Evolutionary conservation across 192 early-diverging fungal genomes (phyloP).

Genomic region (Umbelopsis vinacea): DNA sequence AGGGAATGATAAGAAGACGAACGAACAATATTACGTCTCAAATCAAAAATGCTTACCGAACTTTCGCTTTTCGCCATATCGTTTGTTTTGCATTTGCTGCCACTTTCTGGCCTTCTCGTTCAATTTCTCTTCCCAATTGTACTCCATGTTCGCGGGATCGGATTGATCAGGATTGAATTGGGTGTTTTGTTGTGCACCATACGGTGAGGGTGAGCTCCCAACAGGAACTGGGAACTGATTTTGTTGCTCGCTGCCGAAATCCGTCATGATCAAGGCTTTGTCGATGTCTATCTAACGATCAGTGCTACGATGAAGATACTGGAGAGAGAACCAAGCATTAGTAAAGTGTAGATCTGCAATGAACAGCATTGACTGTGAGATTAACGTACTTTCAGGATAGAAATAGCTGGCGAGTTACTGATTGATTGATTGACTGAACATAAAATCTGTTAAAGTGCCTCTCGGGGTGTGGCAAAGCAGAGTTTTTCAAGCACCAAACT

Average conservation of each 20-base stretch:
- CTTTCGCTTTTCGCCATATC: conserved; percentile 93
- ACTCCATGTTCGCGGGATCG: conserved; percentile 41
- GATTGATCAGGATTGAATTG: conserved; percentile 4
- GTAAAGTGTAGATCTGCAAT: not conserved
- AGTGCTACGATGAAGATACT: conserved; percentile 18
- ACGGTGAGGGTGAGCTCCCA: conserved; percentile 23
- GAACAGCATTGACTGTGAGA: not conserved
- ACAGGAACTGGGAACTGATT: conserved; percentile 24
- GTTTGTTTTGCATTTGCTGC: conserved; percentile 88
- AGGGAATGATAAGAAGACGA: not conserved
- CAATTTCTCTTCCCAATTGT: conserved; percentile 62
- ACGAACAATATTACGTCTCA: not conserved
- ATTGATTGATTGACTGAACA: conserved; percentile 18
- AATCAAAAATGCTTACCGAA: conserved; percentile 57
- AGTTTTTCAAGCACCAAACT: conserved; percentile 22
- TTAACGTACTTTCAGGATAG: conserved; percentile 16
- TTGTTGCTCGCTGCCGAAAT: conserved; percentile 18
- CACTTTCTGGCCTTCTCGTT: conserved; percentile 89
- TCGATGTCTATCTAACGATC: conserved; percentile 14
- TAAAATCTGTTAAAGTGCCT: conserved; percentile 14
- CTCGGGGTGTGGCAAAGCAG: conserved; percentile 16
- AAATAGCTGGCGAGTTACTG: conserved; percentile 19
- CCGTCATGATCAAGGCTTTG: conserved; percentile 19
- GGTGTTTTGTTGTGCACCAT: conserved; percentile 20
- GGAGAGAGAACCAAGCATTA: not conserved